These are phyloP conservation scores for Pleurotus djamor DNA, from an alignment of 768 basidiomycete species.

Conservation along the genomic window DNA sequence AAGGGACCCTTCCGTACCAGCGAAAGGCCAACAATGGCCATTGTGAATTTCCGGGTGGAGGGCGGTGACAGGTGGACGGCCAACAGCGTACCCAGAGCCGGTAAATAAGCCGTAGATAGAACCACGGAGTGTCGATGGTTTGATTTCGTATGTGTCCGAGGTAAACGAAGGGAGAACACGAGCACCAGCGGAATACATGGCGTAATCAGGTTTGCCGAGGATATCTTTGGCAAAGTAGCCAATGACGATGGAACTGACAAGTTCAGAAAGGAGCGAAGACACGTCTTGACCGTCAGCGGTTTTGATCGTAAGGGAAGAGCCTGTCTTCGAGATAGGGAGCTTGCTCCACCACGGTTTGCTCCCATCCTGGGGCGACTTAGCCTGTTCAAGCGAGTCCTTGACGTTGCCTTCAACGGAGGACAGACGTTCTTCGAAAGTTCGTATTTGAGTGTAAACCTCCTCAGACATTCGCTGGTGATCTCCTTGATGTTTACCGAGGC, in stretches of 20 bases:
- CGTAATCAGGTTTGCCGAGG: constrained; percentile 83
- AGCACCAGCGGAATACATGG: constrained; percentile 81
- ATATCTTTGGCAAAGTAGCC: constrained; percentile 68
- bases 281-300: constrained; percentile 72
- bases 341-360: constrained; percentile 74
- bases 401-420: constrained; percentile 60
- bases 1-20: constrained; percentile 73
- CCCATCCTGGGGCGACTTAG: constrained; percentile 37
- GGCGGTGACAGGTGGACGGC: constrained; percentile 82
- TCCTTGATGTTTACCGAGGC: neutral
- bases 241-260: constrained; percentile 77
- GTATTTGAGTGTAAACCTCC: constrained; percentile 53
- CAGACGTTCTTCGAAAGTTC: constrained; percentile 60
- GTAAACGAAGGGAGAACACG: constrained; percentile 82
- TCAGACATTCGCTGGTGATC: constrained; percentile 38
- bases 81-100: constrained; percentile 60
- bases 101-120: constrained; percentile 56
- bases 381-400: constrained; percentile 69
- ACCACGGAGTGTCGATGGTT: constrained; percentile 44
- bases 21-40: constrained; percentile 94
- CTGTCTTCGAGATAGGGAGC: constrained; percentile 37
- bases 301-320: constrained; percentile 59
- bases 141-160: constrained; percentile 71
- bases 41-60: constrained; percentile 83
- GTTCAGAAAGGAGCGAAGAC: constrained; percentile 63